Conservation (phyloP, 371 early-diverging fungal genomes). For the Dichotomocladium elegans region DNA sequence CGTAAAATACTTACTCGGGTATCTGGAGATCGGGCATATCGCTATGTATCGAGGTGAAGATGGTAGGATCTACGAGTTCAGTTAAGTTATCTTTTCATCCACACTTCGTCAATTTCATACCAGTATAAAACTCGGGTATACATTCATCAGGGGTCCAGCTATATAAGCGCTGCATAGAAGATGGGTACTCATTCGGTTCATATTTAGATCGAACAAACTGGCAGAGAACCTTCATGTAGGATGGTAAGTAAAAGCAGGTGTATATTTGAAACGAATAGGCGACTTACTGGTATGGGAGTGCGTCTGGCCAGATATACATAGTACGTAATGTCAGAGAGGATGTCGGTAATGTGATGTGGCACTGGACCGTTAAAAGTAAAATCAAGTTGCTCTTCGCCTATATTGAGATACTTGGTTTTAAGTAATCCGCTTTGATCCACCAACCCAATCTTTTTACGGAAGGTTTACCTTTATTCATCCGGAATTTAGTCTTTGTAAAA, state of each 20-base stretch:
- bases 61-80: slow-evolving; percentile 45
- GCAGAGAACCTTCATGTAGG: slow-evolving; percentile 48
- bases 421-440: too few relatives aligned
- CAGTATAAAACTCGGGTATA: slow-evolving; percentile 71
- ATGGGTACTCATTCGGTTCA: slow-evolving; percentile 69
- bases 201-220: slow-evolving; percentile 71
- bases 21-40: slow-evolving; percentile 69
- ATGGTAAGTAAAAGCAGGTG: neutral
- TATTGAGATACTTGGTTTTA: neutral
- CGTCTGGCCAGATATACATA: slow-evolving; percentile 66
- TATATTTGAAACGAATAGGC: neutral
- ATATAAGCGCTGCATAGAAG: slow-evolving; percentile 58
- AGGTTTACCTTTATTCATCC: slow-evolving; percentile 57
- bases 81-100: too few relatives aligned
- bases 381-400: slow-evolving; percentile 70
- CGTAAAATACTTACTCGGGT: slow-evolving; percentile 32
- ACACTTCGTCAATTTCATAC: slow-evolving; percentile 8
- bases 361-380: slow-evolving; percentile 66
- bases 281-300: slow-evolving; percentile 58
- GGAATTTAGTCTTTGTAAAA: slow-evolving; percentile 63
- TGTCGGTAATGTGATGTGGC: slow-evolving; percentile 71
- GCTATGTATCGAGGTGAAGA: slow-evolving; percentile 62
- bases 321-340: slow-evolving; percentile 68
- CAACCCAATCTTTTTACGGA: neutral
- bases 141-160: slow-evolving; percentile 78